Conservation (phyloP, 768 basidiomycete genomes). For the Serendipita sp. region DNA sequence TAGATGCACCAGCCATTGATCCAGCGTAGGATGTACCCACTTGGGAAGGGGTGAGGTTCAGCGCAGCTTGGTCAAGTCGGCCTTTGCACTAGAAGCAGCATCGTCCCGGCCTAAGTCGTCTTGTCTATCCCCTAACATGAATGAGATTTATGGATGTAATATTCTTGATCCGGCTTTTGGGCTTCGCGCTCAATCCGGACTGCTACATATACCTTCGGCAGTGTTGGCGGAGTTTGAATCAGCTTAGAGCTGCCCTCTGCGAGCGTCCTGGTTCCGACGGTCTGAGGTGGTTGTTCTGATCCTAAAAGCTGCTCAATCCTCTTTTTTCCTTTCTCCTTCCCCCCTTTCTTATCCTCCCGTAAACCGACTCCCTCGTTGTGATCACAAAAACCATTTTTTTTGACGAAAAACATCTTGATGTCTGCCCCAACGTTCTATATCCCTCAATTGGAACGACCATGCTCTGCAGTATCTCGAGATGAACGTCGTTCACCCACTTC, state of each 20-base stretch:
- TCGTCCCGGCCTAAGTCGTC: neutral
- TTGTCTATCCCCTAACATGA: too few species aligned
- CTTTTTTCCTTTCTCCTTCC: neutral
- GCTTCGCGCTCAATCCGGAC: neutral
- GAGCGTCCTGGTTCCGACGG: neutral
- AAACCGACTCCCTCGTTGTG: neutral
- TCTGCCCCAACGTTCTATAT: neutral
- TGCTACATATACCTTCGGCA: neutral
- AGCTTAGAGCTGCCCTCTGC: neutral
- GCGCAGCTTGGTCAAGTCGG: neutral
- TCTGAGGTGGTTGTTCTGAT: neutral
- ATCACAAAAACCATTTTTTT: neutral
- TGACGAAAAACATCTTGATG: neutral
- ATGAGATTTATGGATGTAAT: neutral
- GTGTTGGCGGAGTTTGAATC: neutral
- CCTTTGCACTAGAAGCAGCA: neutral
- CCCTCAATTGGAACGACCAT: neutral
- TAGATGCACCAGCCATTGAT: too few species aligned
- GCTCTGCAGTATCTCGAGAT: neutral
- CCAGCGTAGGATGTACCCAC: too few species aligned
- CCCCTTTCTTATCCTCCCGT: neutral
- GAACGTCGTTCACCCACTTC: neutral
- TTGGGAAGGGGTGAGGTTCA: too few species aligned
- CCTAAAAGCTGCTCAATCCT: neutral
- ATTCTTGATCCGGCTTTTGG: neutral